Evolutionary conservation across 163 green algal genomes (phyloP).

Genomic region (Prototheca wickerhamii): DNA sequence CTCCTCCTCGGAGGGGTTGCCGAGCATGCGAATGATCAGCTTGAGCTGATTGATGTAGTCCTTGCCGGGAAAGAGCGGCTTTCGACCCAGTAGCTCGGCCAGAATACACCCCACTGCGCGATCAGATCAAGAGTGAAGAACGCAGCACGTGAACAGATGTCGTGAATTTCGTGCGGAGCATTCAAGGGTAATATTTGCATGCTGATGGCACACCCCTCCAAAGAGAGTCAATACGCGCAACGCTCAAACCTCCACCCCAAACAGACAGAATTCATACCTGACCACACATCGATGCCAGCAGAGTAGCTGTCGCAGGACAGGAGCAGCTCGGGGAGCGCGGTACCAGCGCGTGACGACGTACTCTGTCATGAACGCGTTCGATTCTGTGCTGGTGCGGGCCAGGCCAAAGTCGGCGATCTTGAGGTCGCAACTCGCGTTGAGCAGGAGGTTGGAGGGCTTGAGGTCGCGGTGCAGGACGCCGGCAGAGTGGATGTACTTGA

Average conservation of each 20-base stretch:
- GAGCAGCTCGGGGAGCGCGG: conserved; percentile 92
- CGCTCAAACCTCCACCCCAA: background rate
- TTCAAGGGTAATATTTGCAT: too few species aligned
- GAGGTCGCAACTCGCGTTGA: conserved; percentile 94
- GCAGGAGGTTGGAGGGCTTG: conserved; percentile 94
- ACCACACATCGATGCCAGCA: conserved; percentile 92
- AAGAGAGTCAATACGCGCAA: background rate
- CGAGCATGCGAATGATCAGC: conserved; percentile 10
- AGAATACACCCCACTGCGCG: conserved; percentile 87
- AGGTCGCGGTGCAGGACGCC: conserved; percentile 96
- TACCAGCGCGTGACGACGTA: conserved; percentile 99
- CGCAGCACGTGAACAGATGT: too few species aligned
- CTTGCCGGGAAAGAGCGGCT: conserved; percentile 92
- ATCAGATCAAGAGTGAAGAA: background rate
- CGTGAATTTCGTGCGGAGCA: too few species aligned
- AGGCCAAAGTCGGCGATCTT: conserved; percentile 99
- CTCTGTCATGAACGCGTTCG: conserved; percentile 67
- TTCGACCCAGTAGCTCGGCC: conserved; percentile 88
- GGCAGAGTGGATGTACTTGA: conserved; percentile 88
- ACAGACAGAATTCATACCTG: conserved; percentile 5
- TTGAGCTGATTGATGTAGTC: conserved; percentile 96
- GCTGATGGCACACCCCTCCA: background rate
- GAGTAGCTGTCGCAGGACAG: conserved; percentile 85
- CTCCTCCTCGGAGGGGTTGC: conserved; percentile 9
- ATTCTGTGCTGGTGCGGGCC: conserved; percentile 8